Evolutionary conservation across 495 filamentous ascomycete genomes (phyloP).

Genomic region (Daldinia vernicosa): DNA sequence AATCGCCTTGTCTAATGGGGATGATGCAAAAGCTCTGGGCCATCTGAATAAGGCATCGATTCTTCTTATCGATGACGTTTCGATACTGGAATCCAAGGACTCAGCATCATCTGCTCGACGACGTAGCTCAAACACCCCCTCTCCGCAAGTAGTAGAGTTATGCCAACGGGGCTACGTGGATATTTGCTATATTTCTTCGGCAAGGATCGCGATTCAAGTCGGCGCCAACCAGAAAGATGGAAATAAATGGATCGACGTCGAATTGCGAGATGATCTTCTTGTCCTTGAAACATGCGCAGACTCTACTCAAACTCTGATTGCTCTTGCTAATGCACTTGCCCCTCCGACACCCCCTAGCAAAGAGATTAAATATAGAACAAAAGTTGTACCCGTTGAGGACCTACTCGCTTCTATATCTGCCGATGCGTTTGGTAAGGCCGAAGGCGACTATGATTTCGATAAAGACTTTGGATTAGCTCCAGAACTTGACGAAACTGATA

Average conservation of each 20-base stretch:
- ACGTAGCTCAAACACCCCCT: conserved; percentile 58
- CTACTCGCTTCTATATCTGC: conserved; percentile 90
- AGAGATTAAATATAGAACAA: conserved; percentile 84
- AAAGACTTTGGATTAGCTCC: conserved; percentile 60
- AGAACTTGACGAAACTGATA: conserved; percentile 49
- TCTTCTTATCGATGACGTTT: conserved; percentile 81
- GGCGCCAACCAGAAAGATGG: conserved; percentile 59
- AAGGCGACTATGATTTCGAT: conserved; percentile 66
- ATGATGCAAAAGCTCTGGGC: conserved; percentile 66
- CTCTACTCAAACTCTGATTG: conserved; percentile 92
- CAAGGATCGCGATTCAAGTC: conserved; percentile 68
- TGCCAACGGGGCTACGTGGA: conserved; percentile 80
- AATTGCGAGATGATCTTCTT: conserved; percentile 83
- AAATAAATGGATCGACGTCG: conserved; percentile 76
- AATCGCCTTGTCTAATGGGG: conserved; percentile 67
- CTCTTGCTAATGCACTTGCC: conserved; percentile 78
- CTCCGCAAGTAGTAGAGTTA: conserved; percentile 70
- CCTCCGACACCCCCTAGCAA: conserved; percentile 84
- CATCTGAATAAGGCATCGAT: conserved; percentile 81
- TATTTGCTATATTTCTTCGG: conserved; percentile 83
- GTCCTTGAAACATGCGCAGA: conserved; percentile 96
- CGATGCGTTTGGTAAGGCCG: conserved; percentile 73
- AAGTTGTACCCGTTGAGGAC: conserved; percentile 84
- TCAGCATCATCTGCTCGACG: conserved; percentile 52
- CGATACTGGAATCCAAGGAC: conserved; percentile 61